These are phyloP conservation scores for Lactarius trivialis DNA, from an alignment of 768 basidiomycete species.

Conservation along the genomic window DNA sequence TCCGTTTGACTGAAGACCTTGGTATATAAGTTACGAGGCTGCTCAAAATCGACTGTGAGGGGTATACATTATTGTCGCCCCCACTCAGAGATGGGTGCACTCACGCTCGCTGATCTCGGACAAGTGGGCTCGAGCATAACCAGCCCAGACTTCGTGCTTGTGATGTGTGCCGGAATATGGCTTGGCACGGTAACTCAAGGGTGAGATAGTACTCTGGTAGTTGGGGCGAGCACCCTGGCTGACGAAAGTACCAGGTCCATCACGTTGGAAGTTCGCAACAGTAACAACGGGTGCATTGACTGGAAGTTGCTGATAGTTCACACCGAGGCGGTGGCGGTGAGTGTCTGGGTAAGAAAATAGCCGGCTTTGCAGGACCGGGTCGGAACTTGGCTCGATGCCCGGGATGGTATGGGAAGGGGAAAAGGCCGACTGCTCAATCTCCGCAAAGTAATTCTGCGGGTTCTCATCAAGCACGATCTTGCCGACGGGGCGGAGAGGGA, in stretches of 20 bases:
- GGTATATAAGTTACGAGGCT: constrained; percentile 63
- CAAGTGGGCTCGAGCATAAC: constrained; percentile 60
- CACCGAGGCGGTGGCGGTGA: constrained; percentile 76
- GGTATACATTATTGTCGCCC: constrained; percentile 1
- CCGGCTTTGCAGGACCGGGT: constrained; percentile 91
- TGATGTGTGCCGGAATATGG: constrained; percentile 31
- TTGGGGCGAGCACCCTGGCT: constrained; percentile 84
- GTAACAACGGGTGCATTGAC: constrained; percentile 75
- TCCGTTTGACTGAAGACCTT: constrained; percentile 61
- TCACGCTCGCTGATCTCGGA: constrained; percentile 74
- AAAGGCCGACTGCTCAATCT: constrained; percentile 90
- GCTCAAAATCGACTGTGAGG: constrained; percentile 71
- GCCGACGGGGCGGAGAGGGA: constrained; percentile 84
- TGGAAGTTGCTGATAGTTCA: constrained; percentile 80
- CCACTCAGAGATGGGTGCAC: constrained; percentile 27
- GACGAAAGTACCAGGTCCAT: constrained; percentile 59
- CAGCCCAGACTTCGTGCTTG: constrained; percentile 71
- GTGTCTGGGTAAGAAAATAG: constrained; percentile 94
- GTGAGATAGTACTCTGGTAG: constrained; percentile 74
- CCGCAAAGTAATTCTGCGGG: constrained; percentile 84
- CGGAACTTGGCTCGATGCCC: constrained; percentile 84
- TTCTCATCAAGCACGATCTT: constrained; percentile 78
- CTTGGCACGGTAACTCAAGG: constrained; percentile 56
- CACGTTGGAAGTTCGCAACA: constrained; percentile 89
- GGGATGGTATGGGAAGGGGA: constrained; percentile 83